phyloP scores from a whole-genome alignment of 164 flowering plant genomes.

The Litsea cubeba region DNA sequence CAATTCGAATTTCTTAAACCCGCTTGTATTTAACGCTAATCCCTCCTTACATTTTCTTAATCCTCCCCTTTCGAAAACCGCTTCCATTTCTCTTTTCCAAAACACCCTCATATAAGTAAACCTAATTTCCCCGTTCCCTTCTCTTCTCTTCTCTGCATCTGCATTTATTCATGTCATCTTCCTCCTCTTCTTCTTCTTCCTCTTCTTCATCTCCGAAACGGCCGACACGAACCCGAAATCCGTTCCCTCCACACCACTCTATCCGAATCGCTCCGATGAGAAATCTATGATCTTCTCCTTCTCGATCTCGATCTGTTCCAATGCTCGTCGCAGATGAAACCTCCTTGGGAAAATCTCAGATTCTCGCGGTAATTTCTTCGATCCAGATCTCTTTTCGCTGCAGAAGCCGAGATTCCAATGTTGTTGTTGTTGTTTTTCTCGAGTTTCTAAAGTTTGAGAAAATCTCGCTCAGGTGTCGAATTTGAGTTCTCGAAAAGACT shows the following conservation, averaged over 20 bases:
- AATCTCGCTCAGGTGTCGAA: background rate
- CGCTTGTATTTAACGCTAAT: background rate
- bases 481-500: background rate
- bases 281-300: background rate
- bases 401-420: background rate
- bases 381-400: background rate
- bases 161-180: too few species aligned
- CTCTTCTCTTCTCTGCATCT: too few species aligned
- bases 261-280: background rate
- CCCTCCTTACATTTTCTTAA: background rate
- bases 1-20: background rate
- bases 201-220: background rate
- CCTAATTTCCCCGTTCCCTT: too few species aligned
- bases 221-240: slow-evolving; percentile 3
- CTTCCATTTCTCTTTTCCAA: background rate
- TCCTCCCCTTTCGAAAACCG: too few species aligned
- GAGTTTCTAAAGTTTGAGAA: background rate
- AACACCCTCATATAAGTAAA: background rate
- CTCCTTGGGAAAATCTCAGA: slow-evolving; percentile 22
- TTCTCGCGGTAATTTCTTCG: slow-evolving; percentile 26
- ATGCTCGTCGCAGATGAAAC: slow-evolving; percentile 25
- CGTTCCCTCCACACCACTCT: background rate
- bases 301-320: background rate
- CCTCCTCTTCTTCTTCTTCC: too few species aligned
- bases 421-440: too few species aligned